Evolutionary conservation across 345 rosid species (phyloP).

Genomic region (Camelina hispida): DNA sequence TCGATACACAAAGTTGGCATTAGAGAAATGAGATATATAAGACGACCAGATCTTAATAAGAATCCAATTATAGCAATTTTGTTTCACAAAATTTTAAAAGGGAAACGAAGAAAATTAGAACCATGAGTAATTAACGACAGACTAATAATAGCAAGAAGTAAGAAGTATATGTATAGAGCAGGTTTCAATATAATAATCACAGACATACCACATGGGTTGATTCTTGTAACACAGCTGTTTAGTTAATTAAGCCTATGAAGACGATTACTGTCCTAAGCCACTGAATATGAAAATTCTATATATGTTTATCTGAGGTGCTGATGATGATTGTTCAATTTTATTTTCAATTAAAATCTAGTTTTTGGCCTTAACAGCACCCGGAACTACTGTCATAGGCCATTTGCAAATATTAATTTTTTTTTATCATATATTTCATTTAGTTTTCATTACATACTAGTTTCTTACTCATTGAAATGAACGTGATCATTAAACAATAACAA

Average conservation of each 20-base stretch:
- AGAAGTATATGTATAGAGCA: conserved; percentile 21
- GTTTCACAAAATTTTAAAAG: neutral
- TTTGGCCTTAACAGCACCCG: conserved; percentile 25
- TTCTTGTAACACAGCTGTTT: conserved; percentile 46
- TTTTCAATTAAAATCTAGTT: conserved; percentile 3
- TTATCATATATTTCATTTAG: neutral
- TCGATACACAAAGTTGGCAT: conserved; percentile 1
- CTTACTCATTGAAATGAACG: neutral
- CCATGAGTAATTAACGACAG: conserved; percentile 33
- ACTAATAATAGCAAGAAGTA: conserved; percentile 36
- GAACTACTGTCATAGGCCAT: conserved; percentile 31
- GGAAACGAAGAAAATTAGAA: conserved; percentile 3
- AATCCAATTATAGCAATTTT: conserved; percentile 25
- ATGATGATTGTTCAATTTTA: conserved; percentile 26
- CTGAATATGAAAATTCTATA: conserved; percentile 17
- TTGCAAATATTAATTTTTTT: conserved; percentile 9
- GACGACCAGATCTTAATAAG: conserved; percentile 34
- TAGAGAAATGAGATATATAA: neutral
- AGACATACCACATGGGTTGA: conserved; percentile 51
- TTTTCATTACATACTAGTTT: neutral
- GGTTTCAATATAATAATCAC: conserved; percentile 40
- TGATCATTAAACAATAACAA: neutral
- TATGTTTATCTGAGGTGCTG: conserved; percentile 22
- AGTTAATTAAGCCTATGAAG: conserved; percentile 43
- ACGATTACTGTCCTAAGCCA: conserved; percentile 46